Conservation (phyloP, 352 stramenopile genomes). For the Pythium coloratum region DNA sequence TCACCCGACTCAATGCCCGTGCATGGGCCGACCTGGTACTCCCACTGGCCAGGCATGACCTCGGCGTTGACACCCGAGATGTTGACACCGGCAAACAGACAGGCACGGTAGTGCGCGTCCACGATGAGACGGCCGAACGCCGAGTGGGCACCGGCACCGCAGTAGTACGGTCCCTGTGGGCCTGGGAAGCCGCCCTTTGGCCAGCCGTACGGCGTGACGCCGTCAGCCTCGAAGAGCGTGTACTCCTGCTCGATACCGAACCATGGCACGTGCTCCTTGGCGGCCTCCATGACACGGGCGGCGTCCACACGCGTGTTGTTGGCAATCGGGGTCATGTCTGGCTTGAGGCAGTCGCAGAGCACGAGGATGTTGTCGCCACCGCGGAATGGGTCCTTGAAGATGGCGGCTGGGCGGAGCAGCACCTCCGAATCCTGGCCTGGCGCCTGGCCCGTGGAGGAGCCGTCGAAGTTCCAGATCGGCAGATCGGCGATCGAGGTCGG, state of each 20-base stretch:
- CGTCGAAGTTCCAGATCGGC: slow-evolving; percentile 98
- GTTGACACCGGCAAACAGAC: slow-evolving; percentile 94
- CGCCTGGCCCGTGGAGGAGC: slow-evolving; percentile 95
- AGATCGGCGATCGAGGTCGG: slow-evolving; percentile 77
- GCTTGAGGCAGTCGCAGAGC: slow-evolving; percentile 97
- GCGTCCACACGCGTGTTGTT: slow-evolving; percentile 91
- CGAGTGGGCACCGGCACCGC: slow-evolving; percentile 93
- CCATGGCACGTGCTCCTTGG: slow-evolving; percentile 73
- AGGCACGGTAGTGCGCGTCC: slow-evolving; percentile 95
- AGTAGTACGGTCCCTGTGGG: slow-evolving; percentile 93
- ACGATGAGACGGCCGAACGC: slow-evolving; percentile 94
- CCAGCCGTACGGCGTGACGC: slow-evolving; percentile 91
- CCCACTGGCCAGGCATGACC: slow-evolving; percentile 97
- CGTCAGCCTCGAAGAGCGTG: slow-evolving; percentile 91
- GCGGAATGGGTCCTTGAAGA: slow-evolving; percentile 97
- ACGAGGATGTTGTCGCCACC: slow-evolving; percentile 95
- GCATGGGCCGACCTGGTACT: slow-evolving; percentile 98
- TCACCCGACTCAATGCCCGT: slow-evolving; percentile 95
- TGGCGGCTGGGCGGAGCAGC: slow-evolving; percentile 89
- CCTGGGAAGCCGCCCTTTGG: slow-evolving; percentile 88
- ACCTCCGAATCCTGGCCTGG: slow-evolving; percentile 97
- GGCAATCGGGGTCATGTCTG: slow-evolving; percentile 88
- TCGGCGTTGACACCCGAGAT: slow-evolving; percentile 97
- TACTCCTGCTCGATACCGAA: slow-evolving; percentile 99
- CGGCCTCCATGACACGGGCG: slow-evolving; percentile 69